A percentile compares a stretch with the other conserved stretches of the same genome.
Evolutionary conservation across 306 rosid genomes (phyloP).

Genomic region (Echinosophora koreensis): DNA sequence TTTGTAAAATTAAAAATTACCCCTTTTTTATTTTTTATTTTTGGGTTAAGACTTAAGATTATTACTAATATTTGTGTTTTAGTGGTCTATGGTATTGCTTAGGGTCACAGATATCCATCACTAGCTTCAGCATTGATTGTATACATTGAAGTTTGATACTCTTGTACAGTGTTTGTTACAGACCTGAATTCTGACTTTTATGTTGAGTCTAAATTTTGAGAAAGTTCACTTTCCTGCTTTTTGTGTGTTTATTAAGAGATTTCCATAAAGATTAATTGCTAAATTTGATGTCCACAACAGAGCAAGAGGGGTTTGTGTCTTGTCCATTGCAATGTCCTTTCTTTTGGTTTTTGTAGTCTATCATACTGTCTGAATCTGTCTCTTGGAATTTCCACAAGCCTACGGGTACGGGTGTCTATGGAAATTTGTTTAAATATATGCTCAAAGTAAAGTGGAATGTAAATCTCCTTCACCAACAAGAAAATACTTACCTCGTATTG

Average conservation of each 20-base stretch:
- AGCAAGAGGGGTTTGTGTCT: slow-evolving; percentile 39
- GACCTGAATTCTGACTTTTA: slow-evolving; percentile 42
- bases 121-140: slow-evolving; percentile 56
- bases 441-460: slow-evolving; percentile 39
- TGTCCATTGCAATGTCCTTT: slow-evolving; percentile 32
- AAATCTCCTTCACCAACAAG: slow-evolving; percentile 38
- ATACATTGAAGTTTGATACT: slow-evolving; percentile 59
- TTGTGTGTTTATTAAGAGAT: neutral
- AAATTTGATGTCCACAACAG: slow-evolving; percentile 28
- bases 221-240: slow-evolving; percentile 9
- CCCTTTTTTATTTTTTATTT: neutral
- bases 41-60: slow-evolving; percentile 1
- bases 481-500: slow-evolving; percentile 48
- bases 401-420: neutral
- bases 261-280: slow-evolving; percentile 13
- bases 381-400: slow-evolving; percentile 49
- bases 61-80: slow-evolving; percentile 32
- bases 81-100: slow-evolving; percentile 28
- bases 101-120: slow-evolving; percentile 40
- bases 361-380: slow-evolving; percentile 41
- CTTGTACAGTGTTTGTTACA: slow-evolving; percentile 62
- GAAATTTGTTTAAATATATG: neutral
- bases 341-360: slow-evolving; percentile 13
- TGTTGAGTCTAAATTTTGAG: slow-evolving; percentile 41
- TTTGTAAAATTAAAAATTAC: slow-evolving; percentile 35